Evolutionary conservation across 2,329 filamentous ascomycete genomes (phyloP), one percentile per base, ranked within the genome.

Genomic region (Fusarium sp.): DNA sequence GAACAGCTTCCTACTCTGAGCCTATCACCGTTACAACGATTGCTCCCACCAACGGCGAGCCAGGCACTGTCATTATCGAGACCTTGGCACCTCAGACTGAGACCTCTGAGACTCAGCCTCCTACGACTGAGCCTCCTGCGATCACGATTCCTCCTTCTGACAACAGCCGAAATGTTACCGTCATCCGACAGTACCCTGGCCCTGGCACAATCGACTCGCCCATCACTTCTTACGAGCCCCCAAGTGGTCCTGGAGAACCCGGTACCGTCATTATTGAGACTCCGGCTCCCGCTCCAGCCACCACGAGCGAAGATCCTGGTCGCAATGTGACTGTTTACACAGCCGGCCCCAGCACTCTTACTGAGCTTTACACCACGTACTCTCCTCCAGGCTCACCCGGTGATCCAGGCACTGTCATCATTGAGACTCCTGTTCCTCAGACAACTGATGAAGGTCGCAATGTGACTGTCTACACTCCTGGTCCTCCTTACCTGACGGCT

Each of bases 1-100:
- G 67, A 11, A 40, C 59, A 5, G 67, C 40, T n/a, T 16, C 33
- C 16, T 64, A 70, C 8, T 61, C 59, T 6, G 63, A 56, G 5
- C 67, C 67, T 1, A 23, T 68, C 13, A 68, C 67, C 6, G 23
- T 69, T 14, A 69, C 67, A 0, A 70, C 67, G 0, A 70, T 61
- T 3, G 25, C 46, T 10, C 51, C 64, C 0, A 55, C 56, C 16
- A 49, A 49, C 11, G 64, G 62, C 2, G 50, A 70, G 14, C 67
- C 67, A 5, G 67, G 67, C 10, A 70, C 60, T 8, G 61, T 70
- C 2, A 68, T 70, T 5, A 53, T 70, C 8, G 67, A 70, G 53
- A 70, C 67, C 6, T 27, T 42, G 7, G 16, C 31, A 2, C 59
- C 67, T 1, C 55, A 60, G 16, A 58, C 59, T n/a, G 23, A 54